phyloP scores from a whole-genome alignment of 2,329 filamentous ascomycete genomes.

The Fusarium sp. region DNA sequence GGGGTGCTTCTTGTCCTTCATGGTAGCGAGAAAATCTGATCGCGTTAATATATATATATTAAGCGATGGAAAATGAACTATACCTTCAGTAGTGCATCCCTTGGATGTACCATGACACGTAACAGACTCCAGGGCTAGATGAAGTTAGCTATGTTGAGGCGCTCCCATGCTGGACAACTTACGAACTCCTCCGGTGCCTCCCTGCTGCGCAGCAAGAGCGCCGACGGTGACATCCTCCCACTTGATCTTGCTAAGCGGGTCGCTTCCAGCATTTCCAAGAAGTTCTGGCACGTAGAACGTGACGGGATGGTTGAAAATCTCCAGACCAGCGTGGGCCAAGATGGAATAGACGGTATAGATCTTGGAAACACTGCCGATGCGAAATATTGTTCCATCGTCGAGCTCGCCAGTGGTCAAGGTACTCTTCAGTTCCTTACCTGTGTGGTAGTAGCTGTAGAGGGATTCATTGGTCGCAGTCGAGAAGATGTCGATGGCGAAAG shows the following conservation, averaged over 20 bases:
- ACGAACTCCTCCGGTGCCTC: slow-evolving; percentile 25
- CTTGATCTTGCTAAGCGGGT: slow-evolving; percentile 9
- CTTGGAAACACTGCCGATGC: slow-evolving; percentile 47
- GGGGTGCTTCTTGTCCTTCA: slow-evolving; percentile 10
- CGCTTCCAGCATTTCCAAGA: slow-evolving; percentile 3
- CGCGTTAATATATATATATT: background rate
- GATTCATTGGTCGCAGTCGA: slow-evolving; percentile 33
- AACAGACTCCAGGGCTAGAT: background rate
- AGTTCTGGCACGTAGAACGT: slow-evolving; percentile 45
- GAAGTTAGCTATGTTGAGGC: background rate
- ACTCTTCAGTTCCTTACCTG: slow-evolving; percentile 3
- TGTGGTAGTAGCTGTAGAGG: slow-evolving; percentile 28
- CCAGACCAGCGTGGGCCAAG: slow-evolving; percentile 35
- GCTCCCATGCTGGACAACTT: background rate
- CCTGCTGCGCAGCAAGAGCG: slow-evolving; percentile 36
- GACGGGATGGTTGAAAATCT: slow-evolving; percentile 41
- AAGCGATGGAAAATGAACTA: background rate
- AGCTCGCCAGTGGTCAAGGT: slow-evolving; percentile 20
- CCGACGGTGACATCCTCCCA: slow-evolving; percentile 41
- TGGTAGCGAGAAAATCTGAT: slow-evolving; percentile 17
- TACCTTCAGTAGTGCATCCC: background rate
- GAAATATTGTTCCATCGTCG: slow-evolving; percentile 40
- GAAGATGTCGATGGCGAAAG: slow-evolving; percentile 32
- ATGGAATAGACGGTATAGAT: slow-evolving; percentile 45
- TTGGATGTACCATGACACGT: background rate